phyloP scores from a whole-genome alignment of 2,329 filamentous ascomycete species.

The Chrysoporthe cubensis region DNA sequence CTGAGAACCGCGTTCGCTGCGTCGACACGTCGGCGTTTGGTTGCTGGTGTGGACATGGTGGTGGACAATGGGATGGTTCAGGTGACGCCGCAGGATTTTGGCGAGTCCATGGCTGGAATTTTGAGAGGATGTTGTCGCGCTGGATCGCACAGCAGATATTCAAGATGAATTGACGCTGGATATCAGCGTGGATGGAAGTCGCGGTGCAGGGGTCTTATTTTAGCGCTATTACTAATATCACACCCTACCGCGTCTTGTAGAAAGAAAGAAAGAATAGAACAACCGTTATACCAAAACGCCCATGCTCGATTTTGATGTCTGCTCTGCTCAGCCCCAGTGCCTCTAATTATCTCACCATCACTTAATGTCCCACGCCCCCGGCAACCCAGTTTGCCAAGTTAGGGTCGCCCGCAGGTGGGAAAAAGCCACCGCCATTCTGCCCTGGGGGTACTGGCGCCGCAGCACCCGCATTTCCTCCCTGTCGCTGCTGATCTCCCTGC shows the following conservation, averaged over 20 bases:
- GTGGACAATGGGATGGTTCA: background rate
- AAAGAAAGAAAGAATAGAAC: background rate
- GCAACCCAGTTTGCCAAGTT: constrained; percentile 67
- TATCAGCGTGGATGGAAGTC: background rate
- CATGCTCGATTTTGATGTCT: constrained; percentile 11
- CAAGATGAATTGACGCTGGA: background rate
- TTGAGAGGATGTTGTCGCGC: background rate
- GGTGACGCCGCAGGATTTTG: background rate
- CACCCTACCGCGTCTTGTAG: background rate
- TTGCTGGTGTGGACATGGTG: constrained; percentile 44
- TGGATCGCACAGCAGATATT: background rate
- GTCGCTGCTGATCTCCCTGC: constrained; percentile 34
- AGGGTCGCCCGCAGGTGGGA: constrained; percentile 65
- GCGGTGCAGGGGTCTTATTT: constrained; percentile 22
- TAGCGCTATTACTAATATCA: constrained; percentile 19
- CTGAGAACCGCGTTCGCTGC: constrained; percentile 61
- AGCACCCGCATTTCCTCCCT: constrained; percentile 20
- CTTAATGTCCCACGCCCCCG: constrained; percentile 66
- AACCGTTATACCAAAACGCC: constrained; percentile 8
- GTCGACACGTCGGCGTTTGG: constrained; percentile 68
- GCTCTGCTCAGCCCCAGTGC: constrained; percentile 1
- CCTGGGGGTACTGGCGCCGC: constrained; percentile 19
- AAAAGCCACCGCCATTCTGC: constrained; percentile 36
- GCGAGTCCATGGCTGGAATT: constrained; percentile 9
- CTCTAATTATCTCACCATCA: constrained; percentile 37